Evolutionary conservation across 768 basidiomycete genomes (phyloP).

Genomic region (Psilocybe azurescens): DNA sequence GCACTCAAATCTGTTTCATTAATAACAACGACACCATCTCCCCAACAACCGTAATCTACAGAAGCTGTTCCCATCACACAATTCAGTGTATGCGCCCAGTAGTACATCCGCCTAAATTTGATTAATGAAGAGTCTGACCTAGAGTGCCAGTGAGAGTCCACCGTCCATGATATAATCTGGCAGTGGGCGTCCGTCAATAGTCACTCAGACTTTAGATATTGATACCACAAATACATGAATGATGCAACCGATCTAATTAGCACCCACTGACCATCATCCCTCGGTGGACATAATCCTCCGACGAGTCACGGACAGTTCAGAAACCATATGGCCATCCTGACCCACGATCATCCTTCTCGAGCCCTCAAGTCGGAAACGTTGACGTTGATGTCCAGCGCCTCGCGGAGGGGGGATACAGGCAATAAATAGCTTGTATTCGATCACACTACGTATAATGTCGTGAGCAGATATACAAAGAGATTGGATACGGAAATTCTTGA

Average conservation of each 20-base stretch:
- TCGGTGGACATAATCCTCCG: constrained; percentile 1
- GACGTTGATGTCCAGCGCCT: neutral
- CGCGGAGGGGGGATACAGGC: constrained; percentile 3
- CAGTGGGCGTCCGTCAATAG: too few relatives aligned
- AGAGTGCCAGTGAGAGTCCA: too few relatives aligned
- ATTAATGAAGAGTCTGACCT: neutral
- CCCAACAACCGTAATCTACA: neutral
- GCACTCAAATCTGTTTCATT: neutral
- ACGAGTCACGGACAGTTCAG: neutral
- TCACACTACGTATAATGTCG: neutral
- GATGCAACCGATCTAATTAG: too few relatives aligned
- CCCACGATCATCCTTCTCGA: too few relatives aligned
- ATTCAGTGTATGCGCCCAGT: neutral
- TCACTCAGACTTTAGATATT: too few relatives aligned
- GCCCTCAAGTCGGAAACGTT: neutral
- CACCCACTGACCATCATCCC: too few relatives aligned
- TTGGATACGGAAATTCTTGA: neutral
- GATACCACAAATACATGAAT: too few relatives aligned
- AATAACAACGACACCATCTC: neutral
- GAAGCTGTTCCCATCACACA: neutral
- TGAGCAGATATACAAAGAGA: constrained; percentile 5
- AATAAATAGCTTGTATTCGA: constrained; percentile 23
- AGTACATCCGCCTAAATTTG: neutral
- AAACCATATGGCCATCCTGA: neutral
- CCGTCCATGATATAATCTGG: neutral